Evolutionary conservation across 306 rosid genomes (phyloP), one percentile per base, ranked within the genome.

Genomic region (Adenanthera pavonina): DNA sequence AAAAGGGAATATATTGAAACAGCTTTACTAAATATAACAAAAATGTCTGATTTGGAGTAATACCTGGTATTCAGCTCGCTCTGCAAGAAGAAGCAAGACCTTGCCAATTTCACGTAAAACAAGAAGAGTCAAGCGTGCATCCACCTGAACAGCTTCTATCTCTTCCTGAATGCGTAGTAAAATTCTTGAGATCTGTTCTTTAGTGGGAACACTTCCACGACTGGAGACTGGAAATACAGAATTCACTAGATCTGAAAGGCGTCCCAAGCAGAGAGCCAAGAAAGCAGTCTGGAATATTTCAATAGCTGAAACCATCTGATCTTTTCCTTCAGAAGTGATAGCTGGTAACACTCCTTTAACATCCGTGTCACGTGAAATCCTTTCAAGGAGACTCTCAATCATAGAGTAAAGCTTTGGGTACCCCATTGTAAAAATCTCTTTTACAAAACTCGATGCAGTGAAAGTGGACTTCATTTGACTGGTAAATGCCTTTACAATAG

Each of bases 391-490:
- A 81, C 91, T 93, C 88, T 95, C 99, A 81, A 95, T 87, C 94
- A 92, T 89, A 54, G 97, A 84, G 84, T 89, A 93, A 67, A 95
- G 94, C 89, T 95, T 93, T 57, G 99, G 98, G 69, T 95, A 95
- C 38, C 99, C 98, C 91, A 85, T 84, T 10, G 99, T 95, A 82
- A 95, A 91, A 70, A 89, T 92, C 83, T 95, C 99, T 88, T 93
- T 95, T 46, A 95, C 98, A 81, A 95, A 95, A 89, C 97, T 95
- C 81, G 99, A 95, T 81, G 98, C 99, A 35, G 98, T 89, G 84
- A 95, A 95, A 87, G 92, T 90, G 59, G 99, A 95, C 88, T 95
- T 95, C 97, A 93, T 95, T 84, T 95, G 99, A 85, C 88, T 92
- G 38, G 97, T 88, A 81, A 95, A 95, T 81, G 97, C 96, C 89